phyloP scores from a whole-genome alignment of 345 rosid genomes.

The Eucalyptus decipiens region DNA sequence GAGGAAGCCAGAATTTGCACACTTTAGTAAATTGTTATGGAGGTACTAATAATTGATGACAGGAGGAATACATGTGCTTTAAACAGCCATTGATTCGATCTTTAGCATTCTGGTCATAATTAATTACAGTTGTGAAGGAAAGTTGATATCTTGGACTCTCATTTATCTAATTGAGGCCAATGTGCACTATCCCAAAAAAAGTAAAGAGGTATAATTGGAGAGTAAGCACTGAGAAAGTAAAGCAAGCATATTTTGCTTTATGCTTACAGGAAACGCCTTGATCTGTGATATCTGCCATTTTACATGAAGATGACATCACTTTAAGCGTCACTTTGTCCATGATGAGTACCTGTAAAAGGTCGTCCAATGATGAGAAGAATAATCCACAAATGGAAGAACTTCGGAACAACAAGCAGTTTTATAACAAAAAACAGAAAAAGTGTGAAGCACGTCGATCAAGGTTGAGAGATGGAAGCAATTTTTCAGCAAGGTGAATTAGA shows the following conservation, averaged over 20 bases:
- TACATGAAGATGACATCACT: conserved; percentile 84
- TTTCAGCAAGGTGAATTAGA: not conserved
- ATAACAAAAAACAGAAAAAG: not conserved
- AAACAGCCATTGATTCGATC: not conserved
- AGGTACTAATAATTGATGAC: not conserved
- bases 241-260: not conserved
- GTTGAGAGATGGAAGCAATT: not conserved
- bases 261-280: conserved; percentile 91
- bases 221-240: not conserved
- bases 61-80: not conserved
- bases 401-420: not conserved
- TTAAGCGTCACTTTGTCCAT: conserved; percentile 91
- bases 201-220: not conserved
- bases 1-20: not conserved
- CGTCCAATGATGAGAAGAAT: not conserved
- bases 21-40: not conserved
- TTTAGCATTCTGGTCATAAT: not conserved
- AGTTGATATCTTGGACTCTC: not conserved
- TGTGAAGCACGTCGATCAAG: not conserved
- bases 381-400: not conserved
- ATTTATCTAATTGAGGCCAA: not conserved
- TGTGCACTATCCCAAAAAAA: not conserved
- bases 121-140: not conserved
- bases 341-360: conserved; percentile 52
- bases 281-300: conserved; percentile 93